Evolutionary conservation across 768 basidiomycete species (phyloP), one percentile per base, ranked within the genome.

Genomic region (Lactarius sp.): DNA sequence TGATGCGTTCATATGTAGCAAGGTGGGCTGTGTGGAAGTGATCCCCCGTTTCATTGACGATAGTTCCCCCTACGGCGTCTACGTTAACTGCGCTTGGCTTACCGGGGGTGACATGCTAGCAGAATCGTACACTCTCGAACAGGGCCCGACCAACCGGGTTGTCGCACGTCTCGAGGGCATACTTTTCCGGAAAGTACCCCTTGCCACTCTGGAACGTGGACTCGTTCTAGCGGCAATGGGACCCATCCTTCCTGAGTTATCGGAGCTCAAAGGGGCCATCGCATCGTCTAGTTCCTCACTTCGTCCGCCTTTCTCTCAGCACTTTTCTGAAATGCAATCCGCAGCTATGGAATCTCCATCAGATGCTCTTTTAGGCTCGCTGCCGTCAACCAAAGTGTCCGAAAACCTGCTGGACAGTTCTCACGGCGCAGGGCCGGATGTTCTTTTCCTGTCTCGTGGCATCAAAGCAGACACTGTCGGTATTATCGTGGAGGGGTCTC

Each of bases 1-100:
- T 33, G 81, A 87, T 58, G 85, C 80, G 1, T 86, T 81, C 70
- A 85, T 91, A 59, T 90, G 88, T 76, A 80, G 74, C 34, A 77
- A 80, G 27, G 76, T 88, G 36, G 81, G 77, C 16, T 69, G 76
- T 6, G 74, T 86, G 47, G 78, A 79, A 60, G 69, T 83, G 6
- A 68, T 87, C 1, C 75, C 81, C 2, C 70, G 76, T 18, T 66
- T 75, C 2, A 62, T 85, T 44, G 76, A 80, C 65, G 71, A 76
- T 31, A 70, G 75, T 7, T 74, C 73, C 6, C 62, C 75, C 1
- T 88, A 82, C 65, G 77, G 76, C 0, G 71, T 89, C 36, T 84
- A 84, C 68, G 84, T 82, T 71, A 79, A 70, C 60, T 79, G 76
- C 47, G 70, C 73, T 7, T 77, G 77, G 76, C 68, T 80, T 10